phyloP scores from a whole-genome alignment of 352 stramenopile genomes.

The Phytophthora uliginosa region DNA sequence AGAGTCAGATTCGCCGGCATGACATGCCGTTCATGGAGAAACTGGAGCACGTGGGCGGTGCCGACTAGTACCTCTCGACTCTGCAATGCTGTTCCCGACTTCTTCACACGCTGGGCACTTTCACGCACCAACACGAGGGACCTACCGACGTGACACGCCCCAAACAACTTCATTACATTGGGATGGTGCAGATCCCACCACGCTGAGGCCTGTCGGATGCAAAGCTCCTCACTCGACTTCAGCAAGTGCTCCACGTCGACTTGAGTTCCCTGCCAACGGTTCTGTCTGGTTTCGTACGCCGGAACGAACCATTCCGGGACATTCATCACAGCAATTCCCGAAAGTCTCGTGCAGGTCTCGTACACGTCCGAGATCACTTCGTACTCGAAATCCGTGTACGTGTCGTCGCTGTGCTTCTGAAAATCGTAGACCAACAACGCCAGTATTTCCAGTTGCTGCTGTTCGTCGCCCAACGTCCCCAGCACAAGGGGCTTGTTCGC shows the following conservation, averaged over 20 bases:
- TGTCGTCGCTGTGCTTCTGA: slow-evolving; percentile 28
- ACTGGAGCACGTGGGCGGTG: slow-evolving; percentile 30
- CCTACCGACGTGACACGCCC: slow-evolving; percentile 46
- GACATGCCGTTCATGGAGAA: slow-evolving; percentile 28
- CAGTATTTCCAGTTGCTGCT: slow-evolving; percentile 39
- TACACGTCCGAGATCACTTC: slow-evolving; percentile 29
- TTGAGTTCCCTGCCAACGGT: slow-evolving; percentile 27
- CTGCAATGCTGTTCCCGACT: not conserved
- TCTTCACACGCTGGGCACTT: slow-evolving; percentile 31
- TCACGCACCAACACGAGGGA: slow-evolving; percentile 33
- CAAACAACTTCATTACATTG: slow-evolving; percentile 46
- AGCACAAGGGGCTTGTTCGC: slow-evolving; percentile 19
- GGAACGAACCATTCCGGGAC: slow-evolving; percentile 46
- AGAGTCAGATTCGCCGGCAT: slow-evolving; percentile 20
- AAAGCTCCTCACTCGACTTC: slow-evolving; percentile 32
- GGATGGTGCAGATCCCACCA: slow-evolving; percentile 47
- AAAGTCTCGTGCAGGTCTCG: slow-evolving; percentile 23
- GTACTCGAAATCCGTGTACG: slow-evolving; percentile 34
- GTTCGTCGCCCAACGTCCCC: slow-evolving; percentile 28
- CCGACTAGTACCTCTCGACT: slow-evolving; percentile 28
- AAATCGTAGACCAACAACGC: slow-evolving; percentile 40
- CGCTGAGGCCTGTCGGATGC: slow-evolving; percentile 32
- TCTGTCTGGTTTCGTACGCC: slow-evolving; percentile 30
- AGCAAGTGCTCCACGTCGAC: slow-evolving; percentile 32
- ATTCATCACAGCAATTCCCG: slow-evolving; percentile 20